phyloP scores from a whole-genome alignment of 2,329 filamentous ascomycete species.

The Didymella sp. region DNA sequence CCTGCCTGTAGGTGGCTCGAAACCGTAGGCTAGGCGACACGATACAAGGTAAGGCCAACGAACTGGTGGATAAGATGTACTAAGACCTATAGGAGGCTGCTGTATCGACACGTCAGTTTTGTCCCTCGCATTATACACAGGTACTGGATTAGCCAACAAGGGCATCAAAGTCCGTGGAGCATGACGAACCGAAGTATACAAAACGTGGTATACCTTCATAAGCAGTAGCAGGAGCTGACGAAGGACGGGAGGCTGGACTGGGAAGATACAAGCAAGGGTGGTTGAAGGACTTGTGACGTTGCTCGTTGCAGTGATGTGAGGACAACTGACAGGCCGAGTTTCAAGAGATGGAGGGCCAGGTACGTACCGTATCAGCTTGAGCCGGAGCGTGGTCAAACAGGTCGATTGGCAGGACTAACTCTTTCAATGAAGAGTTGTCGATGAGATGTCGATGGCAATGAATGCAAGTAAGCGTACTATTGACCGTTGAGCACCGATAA shows the following conservation, averaged over 20 bases:
- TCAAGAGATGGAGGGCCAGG: slow-evolving; percentile 36
- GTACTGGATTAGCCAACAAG: slow-evolving; percentile 31
- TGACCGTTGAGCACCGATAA: slow-evolving; percentile 22
- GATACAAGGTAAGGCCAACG: slow-evolving; percentile 23
- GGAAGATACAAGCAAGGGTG: slow-evolving; percentile 26
- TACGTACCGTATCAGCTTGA: slow-evolving; percentile 56
- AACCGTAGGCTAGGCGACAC: slow-evolving; percentile 28
- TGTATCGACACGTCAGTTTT: slow-evolving; percentile 34
- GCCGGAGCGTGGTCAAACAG: slow-evolving; percentile 33
- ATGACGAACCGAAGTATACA: slow-evolving; percentile 28
- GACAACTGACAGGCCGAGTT: slow-evolving; percentile 42
- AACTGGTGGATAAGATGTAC: slow-evolving; percentile 20
- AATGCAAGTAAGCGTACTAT: slow-evolving; percentile 7
- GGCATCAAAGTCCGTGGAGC: slow-evolving; percentile 24
- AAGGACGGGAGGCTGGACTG: slow-evolving; percentile 17
- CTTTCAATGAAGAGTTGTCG: slow-evolving; percentile 2
- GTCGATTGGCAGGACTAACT: slow-evolving; percentile 29
- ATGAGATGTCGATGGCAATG: neutral
- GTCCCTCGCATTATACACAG: slow-evolving; percentile 38
- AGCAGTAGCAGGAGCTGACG: slow-evolving; percentile 4
- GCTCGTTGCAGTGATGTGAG: slow-evolving; percentile 40
- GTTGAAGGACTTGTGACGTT: slow-evolving; percentile 39
- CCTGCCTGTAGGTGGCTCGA: slow-evolving; percentile 33
- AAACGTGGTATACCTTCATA: slow-evolving; percentile 15
- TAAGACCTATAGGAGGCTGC: slow-evolving; percentile 37